Percentiles rank a stretch among this genome's conserved stretches.
phyloP scores from a whole-genome alignment of 352 stramenopile genomes.

The Phytophthora constricta region DNA sequence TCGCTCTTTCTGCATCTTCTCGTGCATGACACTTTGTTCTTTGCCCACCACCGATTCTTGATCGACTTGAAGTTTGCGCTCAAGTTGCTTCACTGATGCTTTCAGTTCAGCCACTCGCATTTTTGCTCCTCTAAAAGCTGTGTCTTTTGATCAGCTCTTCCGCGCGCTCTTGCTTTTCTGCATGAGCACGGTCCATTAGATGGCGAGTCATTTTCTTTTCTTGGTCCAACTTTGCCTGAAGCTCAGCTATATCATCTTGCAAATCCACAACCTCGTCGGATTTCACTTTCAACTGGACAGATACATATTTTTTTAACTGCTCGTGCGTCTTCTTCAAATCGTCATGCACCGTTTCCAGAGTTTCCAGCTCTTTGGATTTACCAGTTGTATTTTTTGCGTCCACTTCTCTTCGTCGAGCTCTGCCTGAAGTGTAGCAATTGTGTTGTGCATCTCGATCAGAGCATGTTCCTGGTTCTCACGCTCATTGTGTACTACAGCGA shows the following conservation, averaged over 20 bases:
- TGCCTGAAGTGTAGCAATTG: constrained; percentile 29
- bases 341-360: constrained; percentile 31
- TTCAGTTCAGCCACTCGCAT: constrained; percentile 23
- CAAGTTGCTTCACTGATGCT: constrained; percentile 26
- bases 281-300: constrained; percentile 40
- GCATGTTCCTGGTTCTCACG: constrained; percentile 54
- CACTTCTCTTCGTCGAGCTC: constrained; percentile 28
- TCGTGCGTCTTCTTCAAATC: constrained; percentile 47
- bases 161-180: constrained; percentile 35
- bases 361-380: constrained; percentile 31
- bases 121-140: constrained; percentile 18
- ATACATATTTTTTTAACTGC: constrained; percentile 44
- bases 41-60: constrained; percentile 46
- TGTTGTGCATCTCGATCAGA: constrained; percentile 48
- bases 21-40: constrained; percentile 55
- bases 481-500: constrained; percentile 51
- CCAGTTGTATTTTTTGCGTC: constrained; percentile 15
- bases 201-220: constrained; percentile 57
- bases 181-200: constrained; percentile 47
- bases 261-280: not conserved
- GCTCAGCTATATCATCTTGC: constrained; percentile 52
- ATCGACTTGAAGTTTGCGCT: constrained; percentile 44
- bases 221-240: constrained; percentile 69
- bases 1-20: constrained; percentile 60
- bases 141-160: constrained; percentile 26